phyloP scores from a whole-genome alignment of 2,329 filamentous ascomycete genomes.

The Epichloe hybrida region DNA sequence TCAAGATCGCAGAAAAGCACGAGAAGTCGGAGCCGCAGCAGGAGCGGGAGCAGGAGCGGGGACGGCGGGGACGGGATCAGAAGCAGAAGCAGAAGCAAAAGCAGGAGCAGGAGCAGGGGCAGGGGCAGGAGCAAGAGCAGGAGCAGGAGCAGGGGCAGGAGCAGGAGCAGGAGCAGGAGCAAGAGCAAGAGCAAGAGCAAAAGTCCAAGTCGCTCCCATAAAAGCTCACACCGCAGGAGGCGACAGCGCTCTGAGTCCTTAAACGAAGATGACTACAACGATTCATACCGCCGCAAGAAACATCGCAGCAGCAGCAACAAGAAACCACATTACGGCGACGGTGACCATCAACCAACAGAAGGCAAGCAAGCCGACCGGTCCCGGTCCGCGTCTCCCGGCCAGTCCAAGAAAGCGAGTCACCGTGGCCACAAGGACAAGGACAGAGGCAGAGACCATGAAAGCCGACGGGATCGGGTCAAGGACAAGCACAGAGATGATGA shows the following conservation, averaged over 20 bases:
- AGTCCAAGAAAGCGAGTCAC: constrained; percentile 41
- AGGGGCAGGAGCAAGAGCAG: constrained; percentile 12
- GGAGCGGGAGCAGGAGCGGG: constrained; percentile 4
- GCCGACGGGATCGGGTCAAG: constrained; percentile 30
- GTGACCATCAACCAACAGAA: constrained; percentile 25
- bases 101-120: constrained; percentile 15
- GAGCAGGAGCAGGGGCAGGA: constrained; percentile 17
- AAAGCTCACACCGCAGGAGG: constrained; percentile 35
- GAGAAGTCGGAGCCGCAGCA: constrained; percentile 12
- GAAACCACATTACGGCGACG: constrained; percentile 27
- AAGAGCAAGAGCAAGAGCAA: constrained; percentile 3
- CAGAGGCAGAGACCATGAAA: constrained; percentile 36
- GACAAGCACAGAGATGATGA: constrained; percentile 31
- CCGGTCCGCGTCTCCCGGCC: constrained; percentile 51
- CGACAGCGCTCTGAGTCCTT: constrained; percentile 41
- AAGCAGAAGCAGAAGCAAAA: constrained; percentile 12
- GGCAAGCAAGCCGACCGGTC: constrained; percentile 40
- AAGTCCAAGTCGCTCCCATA: constrained; percentile 23
- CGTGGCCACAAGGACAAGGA: constrained; percentile 47
- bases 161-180: constrained; percentile 14
- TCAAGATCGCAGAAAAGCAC: constrained; percentile 23
- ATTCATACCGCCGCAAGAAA: constrained; percentile 35
- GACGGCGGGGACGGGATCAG: constrained; percentile 15
- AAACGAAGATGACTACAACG: constrained; percentile 33
- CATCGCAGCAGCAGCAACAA: constrained; percentile 27